Conservation (phyloP, 345 rosid genomes). For the Camelina neglecta region DNA sequence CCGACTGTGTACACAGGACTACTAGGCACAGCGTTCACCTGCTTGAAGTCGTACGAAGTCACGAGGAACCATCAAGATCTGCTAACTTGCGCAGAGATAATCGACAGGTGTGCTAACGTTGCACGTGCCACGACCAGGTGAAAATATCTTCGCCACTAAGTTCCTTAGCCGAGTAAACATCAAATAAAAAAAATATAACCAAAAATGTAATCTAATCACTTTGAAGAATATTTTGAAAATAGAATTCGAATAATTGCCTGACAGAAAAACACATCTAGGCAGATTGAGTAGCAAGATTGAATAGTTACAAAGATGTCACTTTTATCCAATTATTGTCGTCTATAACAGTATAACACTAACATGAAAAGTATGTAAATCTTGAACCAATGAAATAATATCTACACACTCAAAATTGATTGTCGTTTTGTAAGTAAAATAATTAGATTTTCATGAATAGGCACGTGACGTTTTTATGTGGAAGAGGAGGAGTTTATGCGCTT, state of each 20-base stretch:
- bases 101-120: constrained; percentile 61
- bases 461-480: constrained; percentile 84
- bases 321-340: not conserved
- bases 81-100: constrained; percentile 60
- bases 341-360: not conserved
- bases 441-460: constrained; percentile 53
- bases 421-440: constrained; percentile 2
- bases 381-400: not conserved
- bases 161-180: constrained; percentile 6
- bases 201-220: not conserved
- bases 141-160: constrained; percentile 14
- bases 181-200: not conserved
- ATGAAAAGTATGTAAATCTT: constrained; percentile 13
- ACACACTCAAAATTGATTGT: not conserved
- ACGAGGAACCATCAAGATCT: constrained; percentile 65
- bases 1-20: constrained; percentile 78
- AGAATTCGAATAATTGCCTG: not conserved
- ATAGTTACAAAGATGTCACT: not conserved
- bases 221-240: not conserved
- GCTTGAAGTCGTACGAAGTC: constrained; percentile 77
- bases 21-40: constrained; percentile 77
- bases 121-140: constrained; percentile 68
- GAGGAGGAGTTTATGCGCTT: constrained; percentile 84
- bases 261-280: not conserved
- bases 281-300: not conserved